phyloP scores from a whole-genome alignment of 768 basidiomycete genomes.

The Trametes coccinea region DNA sequence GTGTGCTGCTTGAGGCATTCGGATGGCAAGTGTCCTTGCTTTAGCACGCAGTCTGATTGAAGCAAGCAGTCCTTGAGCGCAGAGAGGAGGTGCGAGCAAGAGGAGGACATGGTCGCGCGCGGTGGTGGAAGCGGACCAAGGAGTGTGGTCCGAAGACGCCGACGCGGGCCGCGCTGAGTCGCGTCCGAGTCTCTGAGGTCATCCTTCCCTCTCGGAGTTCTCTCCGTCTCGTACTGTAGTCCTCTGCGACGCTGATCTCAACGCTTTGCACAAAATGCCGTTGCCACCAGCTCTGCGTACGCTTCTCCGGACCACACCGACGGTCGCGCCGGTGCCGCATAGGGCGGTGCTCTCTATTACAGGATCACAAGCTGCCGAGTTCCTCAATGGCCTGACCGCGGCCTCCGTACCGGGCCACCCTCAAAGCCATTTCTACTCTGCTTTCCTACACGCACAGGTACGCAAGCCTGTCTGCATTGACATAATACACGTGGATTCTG shows the following conservation, averaged over 20 bases:
- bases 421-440: slow-evolving; percentile 26
- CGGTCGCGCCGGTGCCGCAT: slow-evolving; percentile 60
- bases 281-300: slow-evolving; percentile 43
- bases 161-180: not conserved
- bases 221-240: too few species aligned
- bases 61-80: slow-evolving; percentile 85
- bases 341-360: slow-evolving; percentile 73
- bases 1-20: slow-evolving; percentile 78
- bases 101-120: slow-evolving; percentile 61
- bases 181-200: not conserved
- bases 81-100: slow-evolving; percentile 72
- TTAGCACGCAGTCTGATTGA: slow-evolving; percentile 84
- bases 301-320: slow-evolving; percentile 44
- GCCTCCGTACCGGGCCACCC: slow-evolving; percentile 25
- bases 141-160: slow-evolving; percentile 15
- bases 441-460: slow-evolving; percentile 33
- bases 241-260: not conserved
- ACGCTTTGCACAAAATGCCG: slow-evolving; percentile 7
- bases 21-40: slow-evolving; percentile 76
- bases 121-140: slow-evolving; percentile 11
- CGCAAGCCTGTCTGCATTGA: not conserved
- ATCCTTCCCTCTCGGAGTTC: too few species aligned
- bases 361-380: slow-evolving; percentile 78
- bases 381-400: slow-evolving; percentile 48
- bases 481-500: too few species aligned